Evolutionary conservation across 805 yeast genomes (phyloP), one percentile per base, ranked within the genome.

Genomic region (Saturnispora quitensis): DNA sequence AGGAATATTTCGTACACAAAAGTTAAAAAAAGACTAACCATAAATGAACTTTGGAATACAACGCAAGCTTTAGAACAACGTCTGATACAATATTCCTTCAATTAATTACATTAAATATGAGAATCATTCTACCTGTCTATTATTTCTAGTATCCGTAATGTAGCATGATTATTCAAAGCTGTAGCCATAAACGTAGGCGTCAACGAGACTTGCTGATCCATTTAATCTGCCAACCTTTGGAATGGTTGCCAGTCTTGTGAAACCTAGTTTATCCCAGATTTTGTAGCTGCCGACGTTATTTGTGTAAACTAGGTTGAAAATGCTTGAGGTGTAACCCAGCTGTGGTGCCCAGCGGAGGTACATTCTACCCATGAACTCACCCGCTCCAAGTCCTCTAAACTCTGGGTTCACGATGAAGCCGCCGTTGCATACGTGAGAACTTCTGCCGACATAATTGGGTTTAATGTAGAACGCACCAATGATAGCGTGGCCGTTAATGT

Each of bases 401-500:
- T 56, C 56, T 8, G 73, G 71, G 53, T 77, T 77, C 6, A 90
- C 96, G 10, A 89, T 63, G 62, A 90, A 90, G 0, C 95, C 96
- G 0, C 82, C 97, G 64, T 90, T 90, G 61, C 96, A 88, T 28
- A 80, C 83, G 61, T 90, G 97, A 0, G 93, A 80, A 56, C 91
- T 83, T 53, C 96, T 76, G 8, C 95, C 96, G 2, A 73, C 68
- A 63, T 89, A 90, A 66, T 90, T 90, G 17, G 98, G 96, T 62
- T 86, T 89, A 60, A 89, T 73, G 65, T 84, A 86, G 63, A 83
- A 86, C 2, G 86, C 78, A 1, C 97, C 97, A 44, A 88, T 63
- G 54, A 81, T 77, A 6, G 59, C 56, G 0, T 70, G 40, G 12
- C 25, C 44, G 8, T 72, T 71, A 5, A 60, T 56, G 24, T 54